These are phyloP conservation scores for Aspergillus ustus DNA, from an alignment of 2,329 filamentous ascomycete species.

Conservation along the genomic window DNA sequence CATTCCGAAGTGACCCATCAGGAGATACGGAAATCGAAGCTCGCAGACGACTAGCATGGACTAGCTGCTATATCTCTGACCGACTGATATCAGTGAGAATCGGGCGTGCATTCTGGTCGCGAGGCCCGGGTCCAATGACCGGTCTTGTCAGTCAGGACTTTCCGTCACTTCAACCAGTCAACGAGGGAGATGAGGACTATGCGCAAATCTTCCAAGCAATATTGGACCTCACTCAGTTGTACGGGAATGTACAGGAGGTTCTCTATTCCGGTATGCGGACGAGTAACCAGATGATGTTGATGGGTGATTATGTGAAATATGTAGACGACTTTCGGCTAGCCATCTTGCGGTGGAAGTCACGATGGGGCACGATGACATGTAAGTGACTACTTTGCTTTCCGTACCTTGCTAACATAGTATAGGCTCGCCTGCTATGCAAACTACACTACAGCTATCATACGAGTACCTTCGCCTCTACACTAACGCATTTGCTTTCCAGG, in stretches of 20 bases:
- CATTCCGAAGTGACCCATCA: slow-evolving; percentile 64
- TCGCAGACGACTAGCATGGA: slow-evolving; percentile 71
- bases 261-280: slow-evolving; percentile 73
- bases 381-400: slow-evolving; percentile 27
- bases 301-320: slow-evolving; percentile 74
- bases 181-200: slow-evolving; percentile 67
- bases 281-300: slow-evolving; percentile 70
- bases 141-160: slow-evolving; percentile 69
- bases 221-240: slow-evolving; percentile 72
- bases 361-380: slow-evolving; percentile 71
- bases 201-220: slow-evolving; percentile 72
- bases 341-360: slow-evolving; percentile 71
- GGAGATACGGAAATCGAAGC: slow-evolving; percentile 64
- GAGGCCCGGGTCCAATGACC: slow-evolving; percentile 70
- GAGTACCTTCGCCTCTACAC: slow-evolving; percentile 75
- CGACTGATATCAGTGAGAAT: slow-evolving; percentile 72
- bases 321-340: slow-evolving; percentile 74
- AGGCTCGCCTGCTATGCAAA: slow-evolving; percentile 69
- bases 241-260: slow-evolving; percentile 75
- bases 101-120: slow-evolving; percentile 74
- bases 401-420: slow-evolving; percentile 21
- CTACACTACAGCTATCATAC: slow-evolving; percentile 70
- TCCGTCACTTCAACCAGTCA: slow-evolving; percentile 65
- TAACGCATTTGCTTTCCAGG: slow-evolving; percentile 77
- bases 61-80: slow-evolving; percentile 70